A percentile compares a stretch with the other conserved stretches of the same genome.
phyloP scores from a whole-genome alignment of 441 rosid genomes.

The Metrosideros polymorpha region DNA sequence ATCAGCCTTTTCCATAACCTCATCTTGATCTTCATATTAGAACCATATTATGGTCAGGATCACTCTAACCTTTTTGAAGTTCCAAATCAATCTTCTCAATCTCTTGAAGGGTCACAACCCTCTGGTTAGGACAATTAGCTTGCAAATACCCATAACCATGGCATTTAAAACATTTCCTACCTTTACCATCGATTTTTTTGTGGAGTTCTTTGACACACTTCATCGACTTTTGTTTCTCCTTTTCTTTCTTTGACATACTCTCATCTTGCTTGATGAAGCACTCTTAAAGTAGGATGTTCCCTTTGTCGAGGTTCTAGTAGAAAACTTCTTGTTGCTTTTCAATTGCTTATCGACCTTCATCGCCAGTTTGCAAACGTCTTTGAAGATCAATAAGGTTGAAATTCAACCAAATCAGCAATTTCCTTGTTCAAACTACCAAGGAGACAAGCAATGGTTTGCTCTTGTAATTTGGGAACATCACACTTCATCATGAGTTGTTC shows the following conservation, averaged over 20 bases:
- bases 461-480: too few relatives aligned
- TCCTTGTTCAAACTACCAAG: not conserved
- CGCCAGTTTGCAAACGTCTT: not conserved
- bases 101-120: not conserved
- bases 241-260: not conserved
- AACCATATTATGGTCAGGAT: too few relatives aligned
- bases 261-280: not conserved
- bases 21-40: too few relatives aligned
- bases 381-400: not conserved
- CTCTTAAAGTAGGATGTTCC: too few relatives aligned
- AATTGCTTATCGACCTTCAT: not conserved
- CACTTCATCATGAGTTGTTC: not conserved
- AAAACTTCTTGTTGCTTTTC: too few relatives aligned
- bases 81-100: not conserved
- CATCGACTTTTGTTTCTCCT: not conserved
- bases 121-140: not conserved
- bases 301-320: too few relatives aligned
- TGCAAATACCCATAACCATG: not conserved
- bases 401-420: not conserved
- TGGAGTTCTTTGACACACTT: not conserved
- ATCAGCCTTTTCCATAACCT: too few relatives aligned
- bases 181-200: not conserved
- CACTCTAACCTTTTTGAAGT: not conserved
- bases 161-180: too few relatives aligned
- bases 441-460: not conserved